These are phyloP conservation scores for Hypoxylon sp. DNA, from an alignment of 2,329 filamentous ascomycete species.

Conservation along the genomic window DNA sequence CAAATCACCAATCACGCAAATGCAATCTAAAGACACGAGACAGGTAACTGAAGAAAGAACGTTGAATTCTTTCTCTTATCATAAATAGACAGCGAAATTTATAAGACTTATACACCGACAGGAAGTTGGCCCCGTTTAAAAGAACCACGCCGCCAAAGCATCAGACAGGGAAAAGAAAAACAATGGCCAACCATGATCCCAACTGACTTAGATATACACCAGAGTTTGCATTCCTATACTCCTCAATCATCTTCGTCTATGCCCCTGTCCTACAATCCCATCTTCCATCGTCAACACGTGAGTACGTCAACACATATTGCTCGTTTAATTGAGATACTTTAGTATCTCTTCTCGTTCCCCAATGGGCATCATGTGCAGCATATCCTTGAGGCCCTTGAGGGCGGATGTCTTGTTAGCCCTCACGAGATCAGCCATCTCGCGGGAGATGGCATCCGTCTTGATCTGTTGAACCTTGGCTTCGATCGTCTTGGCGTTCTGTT, in stretches of 20 bases:
- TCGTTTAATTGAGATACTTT: constrained; percentile 65
- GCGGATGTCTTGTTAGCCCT: constrained; percentile 73
- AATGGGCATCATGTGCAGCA: constrained; percentile 88
- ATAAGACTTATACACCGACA: constrained; percentile 19
- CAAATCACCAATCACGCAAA: not conserved
- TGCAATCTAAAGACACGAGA: no score
- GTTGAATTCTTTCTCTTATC: constrained; percentile 8
- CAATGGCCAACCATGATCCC: constrained; percentile 16
- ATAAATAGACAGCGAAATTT: constrained; percentile 11
- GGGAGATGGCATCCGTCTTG: constrained; percentile 77
- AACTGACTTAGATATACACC: constrained; percentile 29
- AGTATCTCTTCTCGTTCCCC: constrained; percentile 89
- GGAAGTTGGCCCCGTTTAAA: constrained; percentile 2
- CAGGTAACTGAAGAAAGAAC: not conserved
- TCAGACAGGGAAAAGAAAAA: constrained; percentile 17
- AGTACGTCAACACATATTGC: not conserved
- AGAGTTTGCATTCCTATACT: not conserved
- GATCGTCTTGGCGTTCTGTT: constrained; percentile 89
- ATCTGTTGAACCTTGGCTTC: constrained; percentile 87
- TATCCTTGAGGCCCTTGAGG: constrained; percentile 88
- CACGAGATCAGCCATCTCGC: constrained; percentile 63
- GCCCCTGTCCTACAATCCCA: constrained; percentile 5
- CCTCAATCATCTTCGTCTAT: constrained; percentile 17
- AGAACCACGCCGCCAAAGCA: constrained; percentile 20
- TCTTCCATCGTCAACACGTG: constrained; percentile 3